Evolutionary conservation across 2,329 filamentous ascomycete genomes (phyloP).

Genomic region (Alternaria novae-zelandiae): DNA sequence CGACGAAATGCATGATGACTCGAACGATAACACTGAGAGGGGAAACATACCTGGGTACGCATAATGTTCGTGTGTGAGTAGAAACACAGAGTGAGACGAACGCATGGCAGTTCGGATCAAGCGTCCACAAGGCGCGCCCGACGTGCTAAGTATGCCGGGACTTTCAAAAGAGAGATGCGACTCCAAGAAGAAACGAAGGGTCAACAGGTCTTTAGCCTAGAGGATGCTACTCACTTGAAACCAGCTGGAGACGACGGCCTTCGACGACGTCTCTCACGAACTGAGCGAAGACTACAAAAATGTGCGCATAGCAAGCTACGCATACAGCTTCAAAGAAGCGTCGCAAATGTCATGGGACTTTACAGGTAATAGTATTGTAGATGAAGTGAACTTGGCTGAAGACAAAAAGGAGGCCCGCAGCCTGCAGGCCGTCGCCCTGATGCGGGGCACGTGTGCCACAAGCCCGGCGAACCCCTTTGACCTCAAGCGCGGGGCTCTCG

Average conservation of each 20-base stretch:
- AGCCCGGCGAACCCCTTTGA: background rate
- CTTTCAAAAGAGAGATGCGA: background rate
- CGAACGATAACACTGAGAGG: background rate
- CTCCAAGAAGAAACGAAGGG: background rate
- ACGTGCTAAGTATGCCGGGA: background rate
- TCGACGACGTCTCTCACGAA: background rate
- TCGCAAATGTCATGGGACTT: background rate
- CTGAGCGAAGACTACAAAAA: background rate
- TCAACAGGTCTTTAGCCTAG: background rate
- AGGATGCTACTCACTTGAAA: constrained; percentile 2
- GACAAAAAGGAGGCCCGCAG: constrained; percentile 1
- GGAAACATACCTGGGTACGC: background rate
- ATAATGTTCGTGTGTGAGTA: background rate
- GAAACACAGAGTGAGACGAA: background rate
- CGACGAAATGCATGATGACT: background rate
- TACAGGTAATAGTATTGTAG: background rate
- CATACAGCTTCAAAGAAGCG: background rate
- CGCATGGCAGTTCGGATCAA: background rate
- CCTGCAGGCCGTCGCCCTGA: background rate
- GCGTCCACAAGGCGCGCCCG: background rate
- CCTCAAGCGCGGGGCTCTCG: background rate
- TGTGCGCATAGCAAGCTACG: background rate
- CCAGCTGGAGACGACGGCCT: background rate
- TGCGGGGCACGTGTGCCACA: constrained; percentile 14
- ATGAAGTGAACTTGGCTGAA: background rate